Percentiles rank a stretch among this genome's conserved stretches.
These are phyloP conservation scores for Phaeosphaeriaceae sp. DNA, from an alignment of 2,329 filamentous ascomycete genomes.

Conservation along the genomic window DNA sequence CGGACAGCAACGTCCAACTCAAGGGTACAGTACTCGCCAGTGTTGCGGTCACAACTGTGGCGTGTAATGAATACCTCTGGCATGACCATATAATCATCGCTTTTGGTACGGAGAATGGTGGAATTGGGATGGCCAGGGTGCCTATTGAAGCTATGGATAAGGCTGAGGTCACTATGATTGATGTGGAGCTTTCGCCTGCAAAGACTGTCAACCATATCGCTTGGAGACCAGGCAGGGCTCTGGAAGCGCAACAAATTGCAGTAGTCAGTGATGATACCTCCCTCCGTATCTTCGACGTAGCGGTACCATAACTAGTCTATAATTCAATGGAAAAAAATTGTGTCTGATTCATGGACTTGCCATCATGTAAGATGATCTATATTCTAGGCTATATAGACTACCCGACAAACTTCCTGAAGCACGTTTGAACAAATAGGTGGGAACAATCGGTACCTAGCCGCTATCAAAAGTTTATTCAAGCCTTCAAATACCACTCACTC, in stretches of 20 bases:
- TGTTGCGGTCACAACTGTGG: constrained; percentile 40
- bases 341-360: no score
- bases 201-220: constrained; percentile 42
- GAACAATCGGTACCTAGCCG: no score
- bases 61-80: constrained; percentile 13
- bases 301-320: background rate
- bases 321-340: no score
- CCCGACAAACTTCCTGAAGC: no score
- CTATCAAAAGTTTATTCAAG: no score
- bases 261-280: constrained; percentile 52
- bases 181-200: constrained; percentile 22
- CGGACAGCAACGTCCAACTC: constrained; percentile 24
- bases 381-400: no score
- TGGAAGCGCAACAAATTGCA: constrained; percentile 39
- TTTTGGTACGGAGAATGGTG: constrained; percentile 43
- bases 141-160: constrained; percentile 17
- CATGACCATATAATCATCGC: constrained; percentile 28
- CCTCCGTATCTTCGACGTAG: constrained; percentile 44
- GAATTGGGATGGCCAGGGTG: constrained; percentile 23
- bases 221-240: constrained; percentile 35
- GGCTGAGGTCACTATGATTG: constrained; percentile 20
- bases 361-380: no score
- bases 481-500: no score
- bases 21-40: constrained; percentile 30
- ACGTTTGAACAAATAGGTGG: no score